phyloP scores from a whole-genome alignment of 2,329 filamentous ascomycete genomes.

The Hypoxylon sp. region DNA sequence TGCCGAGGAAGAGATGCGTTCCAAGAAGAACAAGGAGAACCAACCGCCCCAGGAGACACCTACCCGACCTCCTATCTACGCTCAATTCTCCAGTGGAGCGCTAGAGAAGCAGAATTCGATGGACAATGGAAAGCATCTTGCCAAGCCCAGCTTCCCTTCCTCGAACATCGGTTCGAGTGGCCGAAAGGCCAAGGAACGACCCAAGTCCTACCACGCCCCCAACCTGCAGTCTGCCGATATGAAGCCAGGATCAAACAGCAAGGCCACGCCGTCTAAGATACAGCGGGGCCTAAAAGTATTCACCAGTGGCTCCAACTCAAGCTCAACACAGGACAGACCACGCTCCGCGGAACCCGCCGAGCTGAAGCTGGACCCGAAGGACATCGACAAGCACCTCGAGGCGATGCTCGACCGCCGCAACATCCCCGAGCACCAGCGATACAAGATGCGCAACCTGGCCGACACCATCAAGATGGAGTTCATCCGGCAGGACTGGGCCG shows the following conservation, averaged over 20 bases:
- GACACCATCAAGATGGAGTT: constrained; percentile 96
- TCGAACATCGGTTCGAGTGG: constrained; percentile 45
- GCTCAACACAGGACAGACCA: constrained; percentile 54
- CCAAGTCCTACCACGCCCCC: constrained; percentile 66
- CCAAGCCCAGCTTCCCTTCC: constrained; percentile 24
- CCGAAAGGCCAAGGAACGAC: constrained; percentile 60
- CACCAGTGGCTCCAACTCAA: constrained; percentile 57
- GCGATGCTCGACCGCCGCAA: constrained; percentile 86
- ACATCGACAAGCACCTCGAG: constrained; percentile 72
- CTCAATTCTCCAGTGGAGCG: constrained; percentile 73
- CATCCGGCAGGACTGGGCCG: constrained; percentile 88
- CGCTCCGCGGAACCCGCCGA: constrained; percentile 64
- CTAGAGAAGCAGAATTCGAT: constrained; percentile 49
- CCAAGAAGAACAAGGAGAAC: constrained; percentile 85
- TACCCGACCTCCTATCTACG: constrained; percentile 80
- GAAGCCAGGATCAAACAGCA: constrained; percentile 46
- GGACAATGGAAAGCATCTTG: constrained; percentile 30
- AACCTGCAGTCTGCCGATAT: constrained; percentile 45
- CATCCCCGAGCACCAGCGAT: constrained; percentile 92
- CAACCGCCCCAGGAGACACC: constrained; percentile 61
- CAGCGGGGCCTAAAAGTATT: constrained; percentile 60
- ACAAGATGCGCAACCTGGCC: constrained; percentile 93
- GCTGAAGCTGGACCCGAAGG: constrained; percentile 64
- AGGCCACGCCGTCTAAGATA: constrained; percentile 56
- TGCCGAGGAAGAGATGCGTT: constrained; percentile 66